phyloP scores from a whole-genome alignment of 1,284 basidiomycete species.

The Somion occarium region DNA sequence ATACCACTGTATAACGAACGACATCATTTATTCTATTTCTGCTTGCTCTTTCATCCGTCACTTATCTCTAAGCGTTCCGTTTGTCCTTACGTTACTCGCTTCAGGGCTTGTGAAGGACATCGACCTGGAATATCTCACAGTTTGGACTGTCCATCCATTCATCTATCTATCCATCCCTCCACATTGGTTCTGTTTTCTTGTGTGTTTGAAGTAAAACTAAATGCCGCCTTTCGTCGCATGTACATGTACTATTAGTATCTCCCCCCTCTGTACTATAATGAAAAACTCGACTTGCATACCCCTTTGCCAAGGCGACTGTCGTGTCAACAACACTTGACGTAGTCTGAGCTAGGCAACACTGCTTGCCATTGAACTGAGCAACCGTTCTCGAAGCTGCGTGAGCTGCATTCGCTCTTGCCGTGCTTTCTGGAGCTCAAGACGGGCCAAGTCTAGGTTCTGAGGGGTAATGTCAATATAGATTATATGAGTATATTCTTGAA shows the following conservation, averaged over 20 bases:
- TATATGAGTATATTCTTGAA: not conserved
- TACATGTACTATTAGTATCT: no score
- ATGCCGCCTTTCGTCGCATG: no score
- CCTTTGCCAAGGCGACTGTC: no score
- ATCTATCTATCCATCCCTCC: no score
- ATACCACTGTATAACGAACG: not conserved
- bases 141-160: no score
- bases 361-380: constrained; percentile 39
- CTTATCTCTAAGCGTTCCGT: not conserved
- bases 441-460: constrained; percentile 43
- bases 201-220: no score
- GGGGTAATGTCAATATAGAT: not conserved
- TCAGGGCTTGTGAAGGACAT: not conserved
- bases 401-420: constrained; percentile 40
- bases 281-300: no score
- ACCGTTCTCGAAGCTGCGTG: constrained; percentile 39
- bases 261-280: no score
- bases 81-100: not conserved
- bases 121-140: not conserved
- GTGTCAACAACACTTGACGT: no score
- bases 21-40: not conserved
- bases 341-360: no score
- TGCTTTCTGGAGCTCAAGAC: constrained; percentile 36
- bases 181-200: no score
- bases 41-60: not conserved